A percentile compares a stretch with the other conserved stretches of the same genome.
Conservation (phyloP, 768 basidiomycete species). For the Calocybe gangraenosa region DNA sequence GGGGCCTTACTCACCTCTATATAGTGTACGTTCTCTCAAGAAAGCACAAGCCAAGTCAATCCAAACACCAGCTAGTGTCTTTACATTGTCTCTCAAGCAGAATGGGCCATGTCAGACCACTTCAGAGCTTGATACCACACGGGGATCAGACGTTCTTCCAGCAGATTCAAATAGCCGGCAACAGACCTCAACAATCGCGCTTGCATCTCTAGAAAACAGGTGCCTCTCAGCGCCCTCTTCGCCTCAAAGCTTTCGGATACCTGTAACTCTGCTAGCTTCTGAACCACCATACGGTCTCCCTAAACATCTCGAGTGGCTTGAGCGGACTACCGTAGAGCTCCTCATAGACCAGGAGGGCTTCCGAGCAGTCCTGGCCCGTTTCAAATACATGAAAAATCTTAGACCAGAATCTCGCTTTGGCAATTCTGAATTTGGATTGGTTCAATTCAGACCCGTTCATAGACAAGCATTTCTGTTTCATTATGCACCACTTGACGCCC, state of each 20-base stretch:
- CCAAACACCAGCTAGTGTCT: too few species aligned
- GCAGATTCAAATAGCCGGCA: conserved; percentile 1
- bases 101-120: too few species aligned
- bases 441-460: conserved; percentile 60
- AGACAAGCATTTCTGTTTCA: conserved; percentile 67
- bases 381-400: conserved; percentile 54
- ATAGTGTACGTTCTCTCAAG: too few species aligned
- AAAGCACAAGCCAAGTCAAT: too few species aligned
- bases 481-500: conserved; percentile 59
- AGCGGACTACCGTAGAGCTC: conserved; percentile 50
- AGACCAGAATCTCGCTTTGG: conserved; percentile 24
- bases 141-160: neutral
- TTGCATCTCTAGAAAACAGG: conserved; percentile 10
- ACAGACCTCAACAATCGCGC: conserved; percentile 9
- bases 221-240: conserved; percentile 13
- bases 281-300: conserved; percentile 6
- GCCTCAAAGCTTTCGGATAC: conserved; percentile 2
- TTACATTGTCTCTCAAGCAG: too few species aligned
- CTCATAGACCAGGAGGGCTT: conserved; percentile 86
- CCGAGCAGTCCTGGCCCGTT: conserved; percentile 53
- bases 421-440: conserved; percentile 41
- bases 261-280: neutral
- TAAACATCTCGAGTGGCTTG: conserved; percentile 45
- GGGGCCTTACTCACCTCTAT: too few species aligned
- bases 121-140: too few species aligned